Conservation (phyloP, 768 basidiomycete species). For the Dictyophora rubrovolvata region DNA sequence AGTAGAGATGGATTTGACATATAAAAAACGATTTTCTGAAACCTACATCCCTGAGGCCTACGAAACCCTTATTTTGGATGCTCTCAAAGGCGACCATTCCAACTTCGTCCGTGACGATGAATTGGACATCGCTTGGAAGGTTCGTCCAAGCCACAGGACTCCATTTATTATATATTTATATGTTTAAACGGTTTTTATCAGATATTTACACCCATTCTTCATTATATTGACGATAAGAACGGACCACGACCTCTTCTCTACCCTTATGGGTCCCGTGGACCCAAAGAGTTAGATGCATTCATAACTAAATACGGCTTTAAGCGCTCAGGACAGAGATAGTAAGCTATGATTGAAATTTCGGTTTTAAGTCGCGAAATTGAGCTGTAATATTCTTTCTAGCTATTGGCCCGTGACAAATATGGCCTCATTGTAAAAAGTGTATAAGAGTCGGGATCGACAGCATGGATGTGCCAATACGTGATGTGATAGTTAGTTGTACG, state of each 20-base stretch:
- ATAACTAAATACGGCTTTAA: conserved; percentile 68
- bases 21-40: conserved; percentile 90
- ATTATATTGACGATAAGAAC: conserved; percentile 84
- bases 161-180: too few relatives aligned
- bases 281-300: conserved; percentile 70
- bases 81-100: conserved; percentile 95
- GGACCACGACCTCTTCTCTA: conserved; percentile 72
- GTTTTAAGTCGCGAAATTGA: conserved; percentile 6
- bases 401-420: conserved; percentile 67
- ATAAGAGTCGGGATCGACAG: neutral
- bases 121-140: conserved; percentile 97
- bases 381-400: conserved; percentile 26
- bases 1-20: conserved; percentile 97
- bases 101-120: conserved; percentile 99
- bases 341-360: conserved; percentile 26
- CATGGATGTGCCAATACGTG: neutral
- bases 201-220: conserved; percentile 91
- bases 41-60: conserved; percentile 93
- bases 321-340: conserved; percentile 64
- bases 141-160: conserved; percentile 20
- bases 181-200: too few relatives aligned
- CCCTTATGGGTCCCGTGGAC: conserved; percentile 94
- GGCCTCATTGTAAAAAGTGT: conserved; percentile 37
- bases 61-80: conserved; percentile 90
- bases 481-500: too few relatives aligned